Evolutionary conservation across 345 rosid species (phyloP).

Genomic region (Euphorbia tirucalli): DNA sequence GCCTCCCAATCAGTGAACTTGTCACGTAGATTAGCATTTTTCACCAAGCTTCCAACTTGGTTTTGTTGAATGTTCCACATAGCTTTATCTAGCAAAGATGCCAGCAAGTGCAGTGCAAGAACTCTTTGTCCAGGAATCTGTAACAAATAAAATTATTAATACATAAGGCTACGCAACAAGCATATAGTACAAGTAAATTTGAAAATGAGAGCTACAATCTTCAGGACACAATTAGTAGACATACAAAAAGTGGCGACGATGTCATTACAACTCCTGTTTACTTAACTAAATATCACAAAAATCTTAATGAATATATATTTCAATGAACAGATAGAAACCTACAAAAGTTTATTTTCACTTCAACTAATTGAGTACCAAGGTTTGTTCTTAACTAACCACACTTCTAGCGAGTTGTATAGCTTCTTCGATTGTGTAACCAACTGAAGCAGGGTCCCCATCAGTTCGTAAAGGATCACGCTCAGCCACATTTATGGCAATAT

Average conservation of each 20-base stretch:
- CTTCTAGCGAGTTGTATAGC: slow-evolving; percentile 76
- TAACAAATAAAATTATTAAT: slow-evolving; percentile 22
- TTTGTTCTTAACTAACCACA: slow-evolving; percentile 48
- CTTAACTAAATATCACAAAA: neutral
- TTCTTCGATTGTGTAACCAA: slow-evolving; percentile 86
- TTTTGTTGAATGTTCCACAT: slow-evolving; percentile 42
- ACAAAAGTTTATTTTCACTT: neutral
- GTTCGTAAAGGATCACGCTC: slow-evolving; percentile 80
- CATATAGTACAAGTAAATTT: neutral
- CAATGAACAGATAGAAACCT: neutral
- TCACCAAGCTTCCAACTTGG: slow-evolving; percentile 38
- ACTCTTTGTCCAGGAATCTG: slow-evolving; percentile 86
- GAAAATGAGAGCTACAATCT: neutral
- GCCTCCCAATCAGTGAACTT: slow-evolving; percentile 76
- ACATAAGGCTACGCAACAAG: slow-evolving; percentile 1
- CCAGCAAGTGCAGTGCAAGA: slow-evolving; percentile 73
- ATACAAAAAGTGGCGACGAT: neutral
- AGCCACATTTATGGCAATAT: slow-evolving; percentile 49
- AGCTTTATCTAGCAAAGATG: slow-evolving; percentile 74
- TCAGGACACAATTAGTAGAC: neutral
- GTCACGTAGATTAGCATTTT: slow-evolving; percentile 28
- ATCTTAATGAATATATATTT: neutral
- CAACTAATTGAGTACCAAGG: neutral
- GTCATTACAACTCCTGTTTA: neutral
- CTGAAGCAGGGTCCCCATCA: slow-evolving; percentile 92